Conservation (phyloP, 129 eudicot genomes). For the Daucus carota region DNA sequence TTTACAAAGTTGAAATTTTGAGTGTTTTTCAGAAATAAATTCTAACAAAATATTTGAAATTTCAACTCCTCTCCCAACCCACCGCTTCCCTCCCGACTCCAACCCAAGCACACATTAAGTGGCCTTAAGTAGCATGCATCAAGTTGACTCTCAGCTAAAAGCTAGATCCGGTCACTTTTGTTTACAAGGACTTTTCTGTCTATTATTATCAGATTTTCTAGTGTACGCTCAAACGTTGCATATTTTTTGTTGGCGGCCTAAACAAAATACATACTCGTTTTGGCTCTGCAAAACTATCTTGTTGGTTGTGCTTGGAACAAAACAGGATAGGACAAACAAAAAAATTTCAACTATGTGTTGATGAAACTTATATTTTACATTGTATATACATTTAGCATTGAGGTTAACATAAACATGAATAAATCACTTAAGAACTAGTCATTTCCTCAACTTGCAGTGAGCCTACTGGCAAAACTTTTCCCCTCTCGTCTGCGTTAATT, state of each 20-base stretch:
- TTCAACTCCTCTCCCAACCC: neutral
- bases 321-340: neutral
- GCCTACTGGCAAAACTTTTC: neutral
- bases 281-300: neutral
- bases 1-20: neutral
- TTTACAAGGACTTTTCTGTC: no score
- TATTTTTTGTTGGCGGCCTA: no score
- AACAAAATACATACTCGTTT: no score
- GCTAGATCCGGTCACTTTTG: no score
- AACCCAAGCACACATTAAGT: neutral
- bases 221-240: no score
- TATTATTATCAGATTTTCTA: no score
- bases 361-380: no score
- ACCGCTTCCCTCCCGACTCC: conserved; percentile 1
- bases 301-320: neutral
- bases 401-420: neutral
- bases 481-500: neutral
- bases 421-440: neutral
- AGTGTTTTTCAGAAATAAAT: neutral
- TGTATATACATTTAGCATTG: neutral
- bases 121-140: neutral
- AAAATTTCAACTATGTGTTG: no score
- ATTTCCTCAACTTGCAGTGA: neutral
- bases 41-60: neutral
- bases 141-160: neutral